Conservation (phyloP, 345 rosid genomes). For the Eucalyptus rudis region DNA sequence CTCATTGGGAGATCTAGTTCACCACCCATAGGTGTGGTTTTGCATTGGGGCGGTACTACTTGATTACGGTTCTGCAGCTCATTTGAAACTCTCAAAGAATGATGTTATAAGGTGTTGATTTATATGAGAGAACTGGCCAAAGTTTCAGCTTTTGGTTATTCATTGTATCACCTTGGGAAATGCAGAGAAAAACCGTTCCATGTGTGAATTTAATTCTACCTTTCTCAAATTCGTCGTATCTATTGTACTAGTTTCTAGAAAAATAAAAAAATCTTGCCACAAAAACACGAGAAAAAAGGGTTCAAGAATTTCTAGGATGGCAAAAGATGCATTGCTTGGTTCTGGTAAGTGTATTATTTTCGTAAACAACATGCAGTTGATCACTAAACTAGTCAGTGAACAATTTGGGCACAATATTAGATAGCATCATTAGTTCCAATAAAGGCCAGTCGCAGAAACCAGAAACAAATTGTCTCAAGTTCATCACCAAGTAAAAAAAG, state of each 20-base stretch:
- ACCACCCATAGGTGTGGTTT: background rate
- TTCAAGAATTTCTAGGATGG: background rate
- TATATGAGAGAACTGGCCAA: background rate
- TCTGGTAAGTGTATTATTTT: background rate
- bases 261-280: background rate
- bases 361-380: background rate
- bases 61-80: background rate
- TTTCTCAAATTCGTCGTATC: background rate
- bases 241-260: background rate
- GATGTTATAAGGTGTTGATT: background rate
- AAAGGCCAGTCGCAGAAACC: background rate
- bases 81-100: background rate
- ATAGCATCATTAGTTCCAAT: background rate
- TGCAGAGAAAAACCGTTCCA: background rate
- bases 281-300: background rate
- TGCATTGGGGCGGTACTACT: background rate
- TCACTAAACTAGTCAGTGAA: background rate
- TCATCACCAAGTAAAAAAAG: background rate
- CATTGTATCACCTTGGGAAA: background rate
- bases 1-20: conserved; percentile 6
- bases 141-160: background rate
- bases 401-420: background rate
- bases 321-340: background rate
- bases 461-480: background rate
- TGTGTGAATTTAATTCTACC: background rate